Evolutionary conservation across 208 protist genomes (phyloP).

Genomic region (Trypanosoma congolense): DNA sequence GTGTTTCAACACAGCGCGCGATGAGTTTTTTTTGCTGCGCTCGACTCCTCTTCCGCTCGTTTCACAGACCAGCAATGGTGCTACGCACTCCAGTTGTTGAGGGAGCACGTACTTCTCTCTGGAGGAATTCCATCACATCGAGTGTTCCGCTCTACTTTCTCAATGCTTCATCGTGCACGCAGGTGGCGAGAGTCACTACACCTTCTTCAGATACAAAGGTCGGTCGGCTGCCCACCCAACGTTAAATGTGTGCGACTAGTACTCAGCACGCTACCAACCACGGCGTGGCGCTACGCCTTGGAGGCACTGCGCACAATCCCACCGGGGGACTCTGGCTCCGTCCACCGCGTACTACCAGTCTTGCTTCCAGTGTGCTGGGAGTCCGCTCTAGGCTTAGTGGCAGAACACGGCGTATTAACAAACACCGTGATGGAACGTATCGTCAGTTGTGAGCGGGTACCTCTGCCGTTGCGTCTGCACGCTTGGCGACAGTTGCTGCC

Average conservation of each 20-base stretch:
- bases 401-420: conserved; percentile 4
- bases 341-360: conserved; percentile 8
- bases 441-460: conserved; percentile 11
- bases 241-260: conserved; percentile 4
- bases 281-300: conserved; percentile 5
- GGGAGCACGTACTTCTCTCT: conserved; percentile 1
- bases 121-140: conserved; percentile 4
- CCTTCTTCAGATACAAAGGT: conserved; percentile 4
- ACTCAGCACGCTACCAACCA: conserved; percentile 1
- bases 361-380: conserved; percentile 12
- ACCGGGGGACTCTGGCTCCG: conserved; percentile 3
- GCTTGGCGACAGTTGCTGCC: conserved; percentile 14
- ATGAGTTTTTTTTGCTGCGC: conserved; percentile 10
- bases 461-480: conserved; percentile 7
- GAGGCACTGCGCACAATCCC: background rate
- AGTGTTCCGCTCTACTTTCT: conserved; percentile 12
- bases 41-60: conserved; percentile 7
- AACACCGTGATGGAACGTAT: conserved; percentile 13
- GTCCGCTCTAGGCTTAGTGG: conserved; percentile 7
- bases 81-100: conserved; percentile 11
- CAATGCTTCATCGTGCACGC: conserved; percentile 5
- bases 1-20: background rate
- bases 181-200: conserved; percentile 17
- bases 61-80: conserved; percentile 8
- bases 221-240: background rate